Evolutionary conservation across 805 yeast species (phyloP).

Genomic region (Cyberlindnera bimundalis): DNA sequence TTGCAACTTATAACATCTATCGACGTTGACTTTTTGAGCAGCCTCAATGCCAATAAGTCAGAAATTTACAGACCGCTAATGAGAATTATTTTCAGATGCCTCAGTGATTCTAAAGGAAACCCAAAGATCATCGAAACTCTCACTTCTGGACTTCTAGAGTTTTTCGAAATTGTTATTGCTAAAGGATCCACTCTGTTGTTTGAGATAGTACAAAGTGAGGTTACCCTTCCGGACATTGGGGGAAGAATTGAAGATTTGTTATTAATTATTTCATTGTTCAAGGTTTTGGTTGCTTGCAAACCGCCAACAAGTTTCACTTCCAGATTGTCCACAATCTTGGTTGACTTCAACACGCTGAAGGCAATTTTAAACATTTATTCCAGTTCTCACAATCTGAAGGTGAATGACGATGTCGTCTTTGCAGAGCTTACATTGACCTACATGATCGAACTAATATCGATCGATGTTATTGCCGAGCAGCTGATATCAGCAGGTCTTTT

Average conservation of each 20-base stretch:
- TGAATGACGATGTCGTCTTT: conserved; percentile 61
- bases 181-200: conserved; percentile 61
- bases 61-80: conserved; percentile 57
- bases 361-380: conserved; percentile 64
- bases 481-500: conserved; percentile 64
- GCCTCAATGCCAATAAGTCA: conserved; percentile 36
- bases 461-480: conserved; percentile 61
- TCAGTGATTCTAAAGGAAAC: conserved; percentile 42
- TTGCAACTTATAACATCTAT: conserved; percentile 45
- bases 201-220: conserved; percentile 55
- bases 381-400: conserved; percentile 56
- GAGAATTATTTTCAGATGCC: conserved; percentile 49
- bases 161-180: conserved; percentile 61
- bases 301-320: conserved; percentile 45
- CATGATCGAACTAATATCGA: conserved; percentile 62
- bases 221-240: conserved; percentile 34
- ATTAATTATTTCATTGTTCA: conserved; percentile 60
- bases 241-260: conserved; percentile 63
- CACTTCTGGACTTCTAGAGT: conserved; percentile 49
- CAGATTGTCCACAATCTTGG: conserved; percentile 49
- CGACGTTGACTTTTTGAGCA: conserved; percentile 45
- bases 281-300: conserved; percentile 49
- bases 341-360: conserved; percentile 57
- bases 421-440: conserved; percentile 71
- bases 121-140: conserved; percentile 42